Conservation (phyloP, 1,284 basidiomycete species). For the Sporisorium exsertum region DNA sequence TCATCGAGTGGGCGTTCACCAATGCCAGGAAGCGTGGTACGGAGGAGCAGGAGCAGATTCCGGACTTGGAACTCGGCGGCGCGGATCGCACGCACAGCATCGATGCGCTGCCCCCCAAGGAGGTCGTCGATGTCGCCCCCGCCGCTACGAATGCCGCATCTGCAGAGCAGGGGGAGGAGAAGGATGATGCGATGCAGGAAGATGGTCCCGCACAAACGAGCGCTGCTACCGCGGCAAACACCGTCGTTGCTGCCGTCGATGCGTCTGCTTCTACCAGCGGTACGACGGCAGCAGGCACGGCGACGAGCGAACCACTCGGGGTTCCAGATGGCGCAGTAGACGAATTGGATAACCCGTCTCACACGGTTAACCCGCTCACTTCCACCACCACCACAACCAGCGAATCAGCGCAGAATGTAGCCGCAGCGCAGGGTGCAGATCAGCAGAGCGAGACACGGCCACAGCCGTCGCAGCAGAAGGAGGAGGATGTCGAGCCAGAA, state of each 20-base stretch:
- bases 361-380: slow-evolving; percentile 23
- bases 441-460: not conserved
- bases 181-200: not conserved
- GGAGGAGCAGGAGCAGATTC: slow-evolving; percentile 6
- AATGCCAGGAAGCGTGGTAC: not conserved
- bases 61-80: slow-evolving; percentile 34
- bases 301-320: slow-evolving; percentile 19
- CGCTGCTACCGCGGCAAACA: not conserved
- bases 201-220: not conserved
- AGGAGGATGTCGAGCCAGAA: not conserved
- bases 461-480: not conserved
- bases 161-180: not conserved
- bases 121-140: slow-evolving; percentile 23
- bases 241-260: not conserved
- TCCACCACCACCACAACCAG: slow-evolving; percentile 23
- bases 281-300: not conserved
- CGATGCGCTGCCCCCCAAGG: slow-evolving; percentile 8
- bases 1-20: slow-evolving; percentile 16
- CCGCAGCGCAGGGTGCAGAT: too few relatives aligned
- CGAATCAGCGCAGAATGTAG: too few relatives aligned
- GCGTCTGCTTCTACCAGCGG: not conserved
- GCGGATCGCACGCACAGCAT: slow-evolving; percentile 25
- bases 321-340: slow-evolving; percentile 40
- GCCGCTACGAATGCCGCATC: not conserved
- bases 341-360: slow-evolving; percentile 38